Conservation (phyloP, 176 grass and related monocot genomes). For the Alopecurus myosuroides region DNA sequence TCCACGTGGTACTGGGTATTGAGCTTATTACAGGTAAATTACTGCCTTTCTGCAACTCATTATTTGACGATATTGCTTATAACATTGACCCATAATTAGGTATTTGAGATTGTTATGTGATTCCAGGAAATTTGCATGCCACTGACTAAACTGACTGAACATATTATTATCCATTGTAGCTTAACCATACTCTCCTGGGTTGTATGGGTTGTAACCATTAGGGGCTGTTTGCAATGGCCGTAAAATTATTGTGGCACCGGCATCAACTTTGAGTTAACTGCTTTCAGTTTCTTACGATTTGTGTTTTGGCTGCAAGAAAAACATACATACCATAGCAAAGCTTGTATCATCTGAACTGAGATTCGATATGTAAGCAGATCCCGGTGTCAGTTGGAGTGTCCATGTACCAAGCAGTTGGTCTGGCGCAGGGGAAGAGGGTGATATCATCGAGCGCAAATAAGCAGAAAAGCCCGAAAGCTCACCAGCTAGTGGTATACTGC, state of each 20-base stretch:
- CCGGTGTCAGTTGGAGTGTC: background rate
- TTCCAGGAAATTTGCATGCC: background rate
- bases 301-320: background rate
- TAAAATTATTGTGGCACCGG: background rate
- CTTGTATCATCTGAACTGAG: background rate
- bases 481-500: conserved; percentile 51
- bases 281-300: background rate
- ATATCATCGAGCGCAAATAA: conserved; percentile 51
- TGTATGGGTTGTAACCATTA: background rate
- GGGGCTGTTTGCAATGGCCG: background rate
- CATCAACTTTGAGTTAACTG: no score
- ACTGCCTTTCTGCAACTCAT: background rate
- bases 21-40: conserved; percentile 62
- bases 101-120: background rate
- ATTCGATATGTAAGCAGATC: background rate
- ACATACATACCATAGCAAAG: no score
- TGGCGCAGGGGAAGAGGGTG: conserved; percentile 47
- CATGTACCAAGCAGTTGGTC: conserved; percentile 52
- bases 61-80: background rate
- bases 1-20: conserved; percentile 65
- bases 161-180: background rate
- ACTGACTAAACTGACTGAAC: background rate
- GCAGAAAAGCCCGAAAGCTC: conserved; percentile 21
- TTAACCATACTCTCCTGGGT: background rate
- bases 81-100: background rate